Base-by-base conservation (phyloP, 2,329 filamentous ascomycete species). In the Microthyrium microscopicum region DNA sequence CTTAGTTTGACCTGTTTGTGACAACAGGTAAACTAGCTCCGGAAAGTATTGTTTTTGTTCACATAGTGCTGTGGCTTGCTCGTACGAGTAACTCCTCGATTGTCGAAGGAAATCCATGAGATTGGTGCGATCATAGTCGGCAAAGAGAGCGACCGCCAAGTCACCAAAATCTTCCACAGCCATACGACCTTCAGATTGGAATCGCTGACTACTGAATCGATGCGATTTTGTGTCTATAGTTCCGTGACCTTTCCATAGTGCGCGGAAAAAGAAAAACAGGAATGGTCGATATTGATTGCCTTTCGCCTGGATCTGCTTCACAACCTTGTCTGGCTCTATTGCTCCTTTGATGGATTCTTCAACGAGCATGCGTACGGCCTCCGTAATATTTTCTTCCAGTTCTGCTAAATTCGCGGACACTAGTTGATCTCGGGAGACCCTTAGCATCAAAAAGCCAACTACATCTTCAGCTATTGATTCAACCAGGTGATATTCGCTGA, bases 1-100 rank as follows among this genome's bases (percentile, higher is more conserved):
- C 54, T 94, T 92, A 45, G 83, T 89, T 53, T 94, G 77, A 0
- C 89, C 89, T 0, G 84, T 95, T 52, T 94, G 94, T 39, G 84
- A 91, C 46, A 95, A 78, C 2, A 98, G 70, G 48, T 49, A 57
- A 41, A 98, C 87, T n/a, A 95, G 69, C 51, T 98, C 89, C 24
- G 83, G 79, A 30, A 91, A 79, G 54, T 80, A 95, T 43, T 77
- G 73, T 42, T 71, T 68, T 11, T 65, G 60, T 53, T 95, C 84
- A 49, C 89, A 98, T 46, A 91, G 66, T 60, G 69, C 41, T 58
- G 79, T 52, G 57, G 82, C 72, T 66, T 53, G 77, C 46, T 89
- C 83, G 44, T 93, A 84, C n/a, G 73, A 74, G 52, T 95, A 98
- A 2, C 76, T 77, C 6, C 82, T 85, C 5, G 82, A 89, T 3